Evolutionary conservation across 2,329 filamentous ascomycete species (phyloP).

Genomic region (Fusarium solani-melongenae): DNA sequence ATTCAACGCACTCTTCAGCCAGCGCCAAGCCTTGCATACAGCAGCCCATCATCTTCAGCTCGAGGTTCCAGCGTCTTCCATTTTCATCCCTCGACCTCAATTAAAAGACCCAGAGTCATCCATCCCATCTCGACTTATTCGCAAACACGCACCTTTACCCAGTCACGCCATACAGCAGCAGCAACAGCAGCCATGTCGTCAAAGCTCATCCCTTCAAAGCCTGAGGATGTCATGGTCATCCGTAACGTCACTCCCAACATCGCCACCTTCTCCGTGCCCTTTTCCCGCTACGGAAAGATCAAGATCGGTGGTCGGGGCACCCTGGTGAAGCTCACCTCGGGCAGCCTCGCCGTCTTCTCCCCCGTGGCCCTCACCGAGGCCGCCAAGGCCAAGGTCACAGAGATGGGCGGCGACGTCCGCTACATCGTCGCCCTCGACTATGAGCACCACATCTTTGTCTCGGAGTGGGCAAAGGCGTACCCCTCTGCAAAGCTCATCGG

Average conservation of each 20-base stretch:
- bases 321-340: conserved; percentile 82
- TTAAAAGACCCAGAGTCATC: background rate
- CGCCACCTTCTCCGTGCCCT: conserved; percentile 84
- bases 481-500: conserved; percentile 84
- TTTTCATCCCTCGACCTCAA: background rate
- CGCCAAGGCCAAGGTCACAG: conserved; percentile 71
- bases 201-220: conserved; percentile 75
- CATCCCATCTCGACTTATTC: background rate
- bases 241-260: conserved; percentile 84
- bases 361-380: conserved; percentile 86
- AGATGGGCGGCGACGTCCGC: conserved; percentile 75
- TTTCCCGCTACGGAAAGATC: conserved; percentile 80
- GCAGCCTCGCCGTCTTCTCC: conserved; percentile 88
- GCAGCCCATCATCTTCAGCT: background rate
- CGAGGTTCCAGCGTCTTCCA: conserved; percentile 19
- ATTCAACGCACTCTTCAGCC: conserved; percentile 14
- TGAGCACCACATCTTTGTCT: conserved; percentile 95
- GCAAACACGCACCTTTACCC: conserved; percentile 13
- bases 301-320: conserved; percentile 91
- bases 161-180: background rate
- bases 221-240: conserved; percentile 88
- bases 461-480: conserved; percentile 83
- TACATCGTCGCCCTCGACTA: conserved; percentile 91
- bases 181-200: conserved; percentile 62
- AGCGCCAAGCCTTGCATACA: background rate